Evolutionary conservation across 176 grass and related monocot genomes (phyloP), one percentile per base, ranked within the genome.

Genomic region (Phoenix roebelenii): DNA sequence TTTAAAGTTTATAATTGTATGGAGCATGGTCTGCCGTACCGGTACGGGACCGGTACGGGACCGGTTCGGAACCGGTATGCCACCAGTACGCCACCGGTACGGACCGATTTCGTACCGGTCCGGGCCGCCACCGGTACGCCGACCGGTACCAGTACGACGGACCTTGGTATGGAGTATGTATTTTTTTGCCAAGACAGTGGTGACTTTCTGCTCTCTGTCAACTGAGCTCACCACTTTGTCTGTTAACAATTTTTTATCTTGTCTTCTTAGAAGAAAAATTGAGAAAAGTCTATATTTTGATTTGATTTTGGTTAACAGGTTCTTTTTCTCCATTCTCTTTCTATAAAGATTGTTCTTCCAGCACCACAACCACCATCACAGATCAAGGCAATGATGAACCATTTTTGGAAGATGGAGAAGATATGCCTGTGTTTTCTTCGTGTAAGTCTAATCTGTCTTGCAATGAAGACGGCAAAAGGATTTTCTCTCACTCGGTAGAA

Each of bases 321-420:
- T 70, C 54, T 44, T 16, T 55, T 16, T 58, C 67, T 58, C 54
- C 22, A 7, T 39, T 70, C 32, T 70, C 25, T 16, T 49, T 44
- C 54, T 49, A 19, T 48, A 58, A 70, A 22, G 55, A 23, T 58
- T 18, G 52, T 70, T 58, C 54, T 49, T 59, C 52, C 32, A 24
- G 29, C 16, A 58, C 14, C 16, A 59, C 44, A 24, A 22, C 67
- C 49, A 15, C 55, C 25, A 22, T 20, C 18, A 49, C 15, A 14
- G 19, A 49, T 58, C 54, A 26, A 70, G 32, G 54, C 67, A 58
- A 28, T 6, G 23, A 58, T 49, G 67, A 18, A 26, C 51, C 17
- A 35, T 15, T 54, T 17, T 49, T 35, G 25, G 9, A 49, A 25
- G 67, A 70, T 55, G 53, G 17, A 23, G 54, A 70, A 25, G 20